These are phyloP conservation scores for Phoma sp. DNA, from an alignment of 2,329 filamentous ascomycete species.

Conservation along the genomic window DNA sequence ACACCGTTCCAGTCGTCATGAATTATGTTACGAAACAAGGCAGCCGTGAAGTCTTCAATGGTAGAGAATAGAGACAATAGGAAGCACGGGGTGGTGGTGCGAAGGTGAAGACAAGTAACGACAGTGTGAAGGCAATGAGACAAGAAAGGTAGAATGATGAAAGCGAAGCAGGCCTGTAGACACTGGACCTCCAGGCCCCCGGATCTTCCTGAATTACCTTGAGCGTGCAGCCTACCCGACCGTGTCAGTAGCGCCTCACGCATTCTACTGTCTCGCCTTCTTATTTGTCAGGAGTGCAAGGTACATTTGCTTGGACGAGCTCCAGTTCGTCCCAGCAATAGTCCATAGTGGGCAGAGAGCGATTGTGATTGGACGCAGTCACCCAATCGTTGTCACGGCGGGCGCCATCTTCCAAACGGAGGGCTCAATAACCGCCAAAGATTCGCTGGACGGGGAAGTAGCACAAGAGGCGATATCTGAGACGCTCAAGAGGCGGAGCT, in stretches of 20 bases:
- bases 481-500: conserved; percentile 43
- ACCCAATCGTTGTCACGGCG: conserved; percentile 35
- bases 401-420: conserved; percentile 43
- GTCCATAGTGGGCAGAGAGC: conserved; percentile 26
- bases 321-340: conserved; percentile 34
- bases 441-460: conserved; percentile 45
- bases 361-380: conserved; percentile 44
- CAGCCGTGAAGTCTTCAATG: neutral
- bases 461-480: conserved; percentile 44
- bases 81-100: neutral
- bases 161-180: conserved; percentile 4
- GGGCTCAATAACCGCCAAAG: conserved; percentile 46
- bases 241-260: conserved; percentile 17
- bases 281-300: conserved; percentile 38
- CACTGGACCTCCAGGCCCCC: conserved; percentile 5
- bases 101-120: conserved; percentile 9
- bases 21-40: neutral
- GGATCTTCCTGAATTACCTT: conserved; percentile 14
- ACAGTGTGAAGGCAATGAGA: conserved; percentile 24
- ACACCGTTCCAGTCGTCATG: neutral
- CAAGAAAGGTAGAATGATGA: conserved; percentile 9
- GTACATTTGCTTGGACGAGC: conserved; percentile 35
- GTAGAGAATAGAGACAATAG: conserved; percentile 1
- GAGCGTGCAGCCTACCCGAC: conserved; percentile 1
- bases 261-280: conserved; percentile 19